Evolutionary conservation across 805 yeast species (phyloP).

Genomic region (Saturnispora sanitii): DNA sequence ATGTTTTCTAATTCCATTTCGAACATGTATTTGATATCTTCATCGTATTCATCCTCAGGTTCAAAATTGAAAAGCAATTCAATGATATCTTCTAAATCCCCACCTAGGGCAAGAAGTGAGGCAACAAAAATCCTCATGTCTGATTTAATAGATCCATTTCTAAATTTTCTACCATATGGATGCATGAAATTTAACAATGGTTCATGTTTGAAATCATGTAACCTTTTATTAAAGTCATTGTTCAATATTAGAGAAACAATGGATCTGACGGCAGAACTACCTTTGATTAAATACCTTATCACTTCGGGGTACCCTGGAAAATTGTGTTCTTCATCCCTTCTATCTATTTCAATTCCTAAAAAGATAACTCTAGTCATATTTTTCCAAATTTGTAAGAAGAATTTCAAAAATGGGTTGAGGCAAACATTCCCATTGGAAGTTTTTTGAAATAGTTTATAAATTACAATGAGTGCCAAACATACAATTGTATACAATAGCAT

Average conservation of each 20-base stretch:
- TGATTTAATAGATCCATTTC: constrained; percentile 48
- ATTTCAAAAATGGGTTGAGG: constrained; percentile 53
- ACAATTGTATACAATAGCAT: constrained; percentile 37
- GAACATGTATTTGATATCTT: constrained; percentile 37
- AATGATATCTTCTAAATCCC: constrained; percentile 39
- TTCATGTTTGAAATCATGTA: constrained; percentile 51
- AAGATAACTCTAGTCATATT: constrained; percentile 49
- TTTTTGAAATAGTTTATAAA: constrained; percentile 33
- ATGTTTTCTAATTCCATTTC: constrained; percentile 23
- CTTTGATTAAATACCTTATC: constrained; percentile 44
- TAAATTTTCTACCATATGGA: constrained; percentile 54
- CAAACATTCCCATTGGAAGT: constrained; percentile 30
- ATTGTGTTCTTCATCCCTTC: constrained; percentile 36
- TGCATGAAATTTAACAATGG: constrained; percentile 51
- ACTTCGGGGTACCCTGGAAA: constrained; percentile 35
- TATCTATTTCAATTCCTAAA: constrained; percentile 51
- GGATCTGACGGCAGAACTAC: constrained; percentile 53
- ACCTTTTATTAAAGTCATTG: constrained; percentile 31
- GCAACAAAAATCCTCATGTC: constrained; percentile 52
- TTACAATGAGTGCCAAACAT: constrained; percentile 33
- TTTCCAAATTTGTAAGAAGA: constrained; percentile 56
- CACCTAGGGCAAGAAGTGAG: constrained; percentile 41
- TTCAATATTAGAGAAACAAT: constrained; percentile 54
- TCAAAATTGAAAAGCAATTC: constrained; percentile 47
- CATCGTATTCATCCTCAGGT: constrained; percentile 57